Percentiles rank a stretch among this genome's conserved stretches.
Conservation (phyloP, 352 stramenopile genomes). For the Globisporangium uncinulatum region DNA sequence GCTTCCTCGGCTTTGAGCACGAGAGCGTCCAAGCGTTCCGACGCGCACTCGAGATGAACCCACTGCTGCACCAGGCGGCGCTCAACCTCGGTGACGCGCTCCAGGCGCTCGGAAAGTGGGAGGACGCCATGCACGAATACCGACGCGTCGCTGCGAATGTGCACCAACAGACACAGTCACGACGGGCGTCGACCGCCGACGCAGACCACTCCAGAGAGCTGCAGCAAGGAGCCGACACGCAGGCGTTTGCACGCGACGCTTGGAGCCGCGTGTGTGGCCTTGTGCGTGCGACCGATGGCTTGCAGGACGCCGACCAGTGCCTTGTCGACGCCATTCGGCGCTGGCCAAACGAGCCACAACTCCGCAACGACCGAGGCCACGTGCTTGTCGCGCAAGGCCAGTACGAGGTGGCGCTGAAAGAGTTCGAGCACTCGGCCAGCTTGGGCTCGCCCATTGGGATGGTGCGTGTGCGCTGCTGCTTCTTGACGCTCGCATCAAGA, state of each 20-base stretch:
- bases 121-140: slow-evolving; percentile 51
- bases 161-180: slow-evolving; percentile 6
- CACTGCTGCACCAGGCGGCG: slow-evolving; percentile 32
- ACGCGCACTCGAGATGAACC: slow-evolving; percentile 41
- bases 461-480: slow-evolving; percentile 21
- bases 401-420: slow-evolving; percentile 48
- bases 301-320: slow-evolving; percentile 44
- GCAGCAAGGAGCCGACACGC: slow-evolving; percentile 10
- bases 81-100: slow-evolving; percentile 50
- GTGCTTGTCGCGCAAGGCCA: slow-evolving; percentile 42
- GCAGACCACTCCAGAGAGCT: not conserved
- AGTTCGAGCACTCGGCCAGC: slow-evolving; percentile 41
- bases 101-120: slow-evolving; percentile 40
- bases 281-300: slow-evolving; percentile 37
- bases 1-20: slow-evolving; percentile 22
- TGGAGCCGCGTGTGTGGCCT: slow-evolving; percentile 46
- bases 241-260: slow-evolving; percentile 29
- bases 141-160: slow-evolving; percentile 29
- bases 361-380: slow-evolving; percentile 58
- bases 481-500: not conserved
- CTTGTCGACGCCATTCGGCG: slow-evolving; percentile 35
- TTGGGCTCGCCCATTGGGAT: slow-evolving; percentile 38
- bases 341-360: slow-evolving; percentile 47
- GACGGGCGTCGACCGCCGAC: not conserved
- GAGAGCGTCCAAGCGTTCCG: slow-evolving; percentile 49